phyloP scores from a whole-genome alignment of 1,139 yeast species.

The Williopsis jadinii region DNA sequence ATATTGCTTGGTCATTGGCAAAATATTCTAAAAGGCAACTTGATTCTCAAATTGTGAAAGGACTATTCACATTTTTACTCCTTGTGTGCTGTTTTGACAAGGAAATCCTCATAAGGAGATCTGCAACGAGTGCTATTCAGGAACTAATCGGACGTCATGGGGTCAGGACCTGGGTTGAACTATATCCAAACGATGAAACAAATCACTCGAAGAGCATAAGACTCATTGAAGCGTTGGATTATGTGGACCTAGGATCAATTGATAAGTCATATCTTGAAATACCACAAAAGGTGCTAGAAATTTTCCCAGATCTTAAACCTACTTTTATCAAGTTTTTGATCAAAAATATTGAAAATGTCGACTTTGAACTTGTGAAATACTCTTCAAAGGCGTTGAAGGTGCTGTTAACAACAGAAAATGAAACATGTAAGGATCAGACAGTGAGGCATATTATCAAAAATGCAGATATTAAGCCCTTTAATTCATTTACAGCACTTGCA shows the following conservation, averaged over 20 bases:
- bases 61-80: slow-evolving; percentile 39
- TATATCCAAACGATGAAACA: slow-evolving; percentile 10
- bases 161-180: slow-evolving; percentile 21
- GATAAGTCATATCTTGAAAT: slow-evolving; percentile 32
- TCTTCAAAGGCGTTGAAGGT: slow-evolving; percentile 16
- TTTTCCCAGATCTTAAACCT: slow-evolving; percentile 16
- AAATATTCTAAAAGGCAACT: slow-evolving; percentile 31
- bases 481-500: slow-evolving; percentile 17
- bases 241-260: slow-evolving; percentile 36
- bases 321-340: slow-evolving; percentile 22
- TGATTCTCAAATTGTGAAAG: slow-evolving; percentile 19
- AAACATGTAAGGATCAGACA: not conserved
- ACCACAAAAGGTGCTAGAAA: slow-evolving; percentile 24
- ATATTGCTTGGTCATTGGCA: slow-evolving; percentile 60
- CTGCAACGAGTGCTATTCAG: slow-evolving; percentile 82
- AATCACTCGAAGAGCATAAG: slow-evolving; percentile 30
- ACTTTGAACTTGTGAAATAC: slow-evolving; percentile 20
- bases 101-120: slow-evolving; percentile 69
- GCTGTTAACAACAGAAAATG: slow-evolving; percentile 2
- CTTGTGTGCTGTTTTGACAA: slow-evolving; percentile 58
- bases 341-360: slow-evolving; percentile 20
- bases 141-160: slow-evolving; percentile 80
- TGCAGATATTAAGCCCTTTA: slow-evolving; percentile 4
- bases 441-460: not conserved
- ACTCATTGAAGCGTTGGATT: slow-evolving; percentile 54